A percentile compares a stretch with the other conserved stretches of the same genome.
Conservation (phyloP, 352 stramenopile species). For the Globisporangium heterothallicum region DNA sequence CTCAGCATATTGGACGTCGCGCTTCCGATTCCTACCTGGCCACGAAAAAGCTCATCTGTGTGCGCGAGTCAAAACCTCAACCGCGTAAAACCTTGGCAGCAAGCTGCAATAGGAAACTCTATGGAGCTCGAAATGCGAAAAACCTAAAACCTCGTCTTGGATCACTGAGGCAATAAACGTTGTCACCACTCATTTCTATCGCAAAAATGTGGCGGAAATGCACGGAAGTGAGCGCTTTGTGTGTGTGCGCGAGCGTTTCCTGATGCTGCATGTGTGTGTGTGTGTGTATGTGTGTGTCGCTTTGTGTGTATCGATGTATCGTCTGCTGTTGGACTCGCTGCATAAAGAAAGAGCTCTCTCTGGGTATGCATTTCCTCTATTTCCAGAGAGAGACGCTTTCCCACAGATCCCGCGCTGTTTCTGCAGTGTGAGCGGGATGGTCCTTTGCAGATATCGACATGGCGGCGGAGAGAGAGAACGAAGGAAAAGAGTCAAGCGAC, state of each 20-base stretch:
- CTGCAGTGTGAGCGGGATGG: background rate
- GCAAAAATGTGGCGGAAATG: background rate
- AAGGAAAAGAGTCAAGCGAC: background rate
- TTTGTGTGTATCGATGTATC: background rate
- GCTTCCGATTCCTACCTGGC: background rate
- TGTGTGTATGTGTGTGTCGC: background rate
- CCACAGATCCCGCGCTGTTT: background rate
- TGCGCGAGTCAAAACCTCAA: background rate
- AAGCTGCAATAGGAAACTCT: no score
- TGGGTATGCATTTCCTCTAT: background rate
- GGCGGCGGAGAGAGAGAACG: background rate
- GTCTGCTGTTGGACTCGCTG: constrained; percentile 1
- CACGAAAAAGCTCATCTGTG: background rate
- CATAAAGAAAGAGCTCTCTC: constrained; percentile 11
- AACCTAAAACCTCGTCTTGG: background rate
- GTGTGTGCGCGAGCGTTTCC: background rate
- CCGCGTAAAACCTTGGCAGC: background rate
- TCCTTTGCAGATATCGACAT: constrained; percentile 15
- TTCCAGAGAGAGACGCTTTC: constrained; percentile 4
- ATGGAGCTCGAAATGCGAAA: background rate
- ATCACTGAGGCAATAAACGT: background rate
- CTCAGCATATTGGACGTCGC: constrained; percentile 11
- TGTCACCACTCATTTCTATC: background rate
- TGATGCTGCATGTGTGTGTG: background rate
- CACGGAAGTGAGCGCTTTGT: background rate